Base-by-base conservation (phyloP, 345 rosid species). In the Hibiscus trionum region DNA sequence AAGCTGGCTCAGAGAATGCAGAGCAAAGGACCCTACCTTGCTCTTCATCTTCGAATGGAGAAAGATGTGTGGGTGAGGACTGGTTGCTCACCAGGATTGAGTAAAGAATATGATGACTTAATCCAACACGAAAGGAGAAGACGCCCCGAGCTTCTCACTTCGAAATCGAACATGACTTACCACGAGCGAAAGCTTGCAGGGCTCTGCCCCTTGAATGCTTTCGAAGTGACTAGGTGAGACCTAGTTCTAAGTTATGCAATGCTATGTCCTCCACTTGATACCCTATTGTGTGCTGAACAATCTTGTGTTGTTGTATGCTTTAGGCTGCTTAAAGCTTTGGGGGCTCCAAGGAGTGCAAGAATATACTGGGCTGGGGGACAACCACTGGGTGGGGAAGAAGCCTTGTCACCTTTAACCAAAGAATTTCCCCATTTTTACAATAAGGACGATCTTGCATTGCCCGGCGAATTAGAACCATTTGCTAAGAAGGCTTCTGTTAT, bases 11-110 rank as follows among this genome's bases (percentile, higher is more conserved):
- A 84, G 74, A 89, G 98, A 79, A 93, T 95, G 96, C 72, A 73
- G 73, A 89, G 83, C 77, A 85, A 86, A 75, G 98, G 99, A 60
- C 94, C 99, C 4, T 95, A 93, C 75, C 79, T 93, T 72, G 96
- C 96, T 15, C 90, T 95, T 76, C 99, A 93, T 84, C 86, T 90
- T 63, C 85, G 97, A 15, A 61, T 92, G 85, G 98, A 95, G 83
- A 90, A 90, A 81, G 98, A 90, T 65, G 98, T 92, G 10, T 93
- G 98, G 98, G 96, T 95, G 74, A 88, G 97, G 80, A 93, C 97
- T 11, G 98, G 97, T 16, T 95, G 99, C 75, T 93, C 88, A 60
- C 90, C 91, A n/a, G 99, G 96, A 73, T 77, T 90, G 75, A 87
- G 82, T 82, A 81, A 80, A 12, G 81, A 87, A 74, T 92, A 84